Evolutionary conservation across 2,329 filamentous ascomycete genomes (phyloP), one percentile per base, ranked within the genome.

Genomic region (Tolypocladium amazonense): DNA sequence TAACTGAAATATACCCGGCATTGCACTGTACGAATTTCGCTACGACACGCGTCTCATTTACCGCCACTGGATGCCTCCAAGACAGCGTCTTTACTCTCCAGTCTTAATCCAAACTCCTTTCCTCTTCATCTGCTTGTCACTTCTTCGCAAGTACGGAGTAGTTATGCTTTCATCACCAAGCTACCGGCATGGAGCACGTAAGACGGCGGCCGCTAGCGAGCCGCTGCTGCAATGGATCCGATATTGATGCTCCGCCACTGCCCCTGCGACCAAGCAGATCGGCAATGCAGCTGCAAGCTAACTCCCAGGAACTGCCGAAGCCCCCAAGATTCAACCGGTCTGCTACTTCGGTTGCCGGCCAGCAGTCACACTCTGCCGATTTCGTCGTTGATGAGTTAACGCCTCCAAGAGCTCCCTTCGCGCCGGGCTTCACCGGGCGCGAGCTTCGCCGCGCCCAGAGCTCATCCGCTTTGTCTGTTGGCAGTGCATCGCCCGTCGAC

Each of bases 401-500:
- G 20, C 23, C 1, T 12, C 30, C 27, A n/a, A 25, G 15, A 11
- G 27, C 56, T 4, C 25, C 52, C 2, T 53, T 43, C 8, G 55
- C 50, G 35, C 25, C 58, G 20, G 45, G 27, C 50, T 35, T 30
- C 30, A 35, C 14, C 15, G 4, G 30, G 20, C 23, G 52, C 35
- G 37, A 62, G 52, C 53, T 73, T 7, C 64, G 71, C 41, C 61
- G 71, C 4, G 68, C 68, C 23, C 72, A 70, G 63, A 72, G 70
- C 58, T 72, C 72, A 5, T 72, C 71, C 2, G 69, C 65, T 18
- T 60, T 73, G 4, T 68, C 68, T 1, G 55, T 59, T 14, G 30
- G 50, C 9, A 18, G 27, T 20, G 18, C 41, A 7, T 30, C 53
- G 14, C 56, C 55, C 6, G 47, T 58, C 4, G 56, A 58, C 9